phyloP scores from a whole-genome alignment of 108 stramenopile species.

The Cyclostephanos tholiformis region DNA sequence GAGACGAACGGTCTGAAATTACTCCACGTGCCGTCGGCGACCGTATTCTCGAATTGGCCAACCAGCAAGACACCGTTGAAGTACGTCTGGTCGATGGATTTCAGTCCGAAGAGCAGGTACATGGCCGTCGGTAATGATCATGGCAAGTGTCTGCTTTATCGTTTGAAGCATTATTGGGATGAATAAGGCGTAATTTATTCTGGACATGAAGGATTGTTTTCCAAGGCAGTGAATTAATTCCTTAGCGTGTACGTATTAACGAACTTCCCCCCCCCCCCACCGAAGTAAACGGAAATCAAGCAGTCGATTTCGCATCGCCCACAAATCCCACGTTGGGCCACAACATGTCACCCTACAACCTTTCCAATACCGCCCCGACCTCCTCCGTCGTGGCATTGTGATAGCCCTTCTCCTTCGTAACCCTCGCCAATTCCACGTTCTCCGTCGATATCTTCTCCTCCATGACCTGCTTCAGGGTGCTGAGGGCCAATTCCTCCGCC shows the following conservation, averaged over 20 bases:
- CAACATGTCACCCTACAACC: conserved; percentile 45
- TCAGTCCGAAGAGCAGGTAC: conserved; percentile 87
- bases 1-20: conserved; percentile 89
- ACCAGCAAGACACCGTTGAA: conserved; percentile 94
- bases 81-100: conserved; percentile 92
- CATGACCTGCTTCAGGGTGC: conserved; percentile 98
- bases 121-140: conserved; percentile 96
- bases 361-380: conserved; percentile 79
- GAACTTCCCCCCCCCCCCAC: no score
- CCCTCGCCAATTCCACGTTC: conserved; percentile 95
- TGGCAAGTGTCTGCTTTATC: conserved; percentile 93
- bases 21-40: conserved; percentile 86
- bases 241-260: no score
- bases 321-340: neutral
- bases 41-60: conserved; percentile 99
- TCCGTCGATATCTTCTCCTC: conserved; percentile 97
- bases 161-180: conserved; percentile 73
- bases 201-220: no score
- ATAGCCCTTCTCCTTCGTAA: conserved; percentile 92
- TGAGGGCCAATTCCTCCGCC: conserved; percentile 92
- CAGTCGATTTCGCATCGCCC: no score
- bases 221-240: no score
- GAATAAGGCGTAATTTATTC: no score
- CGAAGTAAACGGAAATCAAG: no score
- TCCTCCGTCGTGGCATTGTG: conserved; percentile 83